These are phyloP conservation scores for Oryza longistaminata DNA, from an alignment of 176 grass and related monocot species.

Conservation along the genomic window DNA sequence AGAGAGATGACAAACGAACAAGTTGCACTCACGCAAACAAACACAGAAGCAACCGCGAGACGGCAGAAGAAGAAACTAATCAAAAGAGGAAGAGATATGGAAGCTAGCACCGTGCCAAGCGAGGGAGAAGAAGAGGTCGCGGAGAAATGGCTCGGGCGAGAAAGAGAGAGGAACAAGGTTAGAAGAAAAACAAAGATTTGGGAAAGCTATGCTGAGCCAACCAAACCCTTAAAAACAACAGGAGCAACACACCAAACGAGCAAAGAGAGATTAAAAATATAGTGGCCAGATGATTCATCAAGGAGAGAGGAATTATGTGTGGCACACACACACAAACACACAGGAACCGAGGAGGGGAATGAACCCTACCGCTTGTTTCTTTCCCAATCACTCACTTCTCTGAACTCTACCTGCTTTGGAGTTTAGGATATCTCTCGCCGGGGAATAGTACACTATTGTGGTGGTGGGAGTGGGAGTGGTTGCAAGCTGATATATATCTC, in stretches of 20 bases:
- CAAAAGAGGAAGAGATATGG: neutral
- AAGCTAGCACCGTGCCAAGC: slow-evolving; percentile 26
- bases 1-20: slow-evolving; percentile 46
- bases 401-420: slow-evolving; percentile 21
- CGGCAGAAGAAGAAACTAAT: slow-evolving; percentile 1
- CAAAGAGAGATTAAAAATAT: slow-evolving; percentile 26
- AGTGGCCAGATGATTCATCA: neutral
- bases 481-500: slow-evolving; percentile 15
- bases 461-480: slow-evolving; percentile 33
- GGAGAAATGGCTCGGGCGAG: slow-evolving; percentile 30
- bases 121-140: slow-evolving; percentile 25
- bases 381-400: slow-evolving; percentile 24
- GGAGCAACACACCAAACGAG: slow-evolving; percentile 13
- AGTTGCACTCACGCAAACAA: slow-evolving; percentile 44
- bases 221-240: slow-evolving; percentile 37
- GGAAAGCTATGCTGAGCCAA: slow-evolving; percentile 27
- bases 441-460: neutral
- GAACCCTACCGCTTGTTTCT: slow-evolving; percentile 57
- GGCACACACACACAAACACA: neutral
- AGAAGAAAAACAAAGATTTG: neutral
- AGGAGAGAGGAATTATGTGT: slow-evolving; percentile 1
- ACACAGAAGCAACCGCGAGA: neutral
- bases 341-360: neutral
- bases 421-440: slow-evolving; percentile 23
- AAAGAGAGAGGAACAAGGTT: neutral